Evolutionary conservation across 192 early-diverging fungal species (phyloP).

Genomic region (Coemansia sp.): DNA sequence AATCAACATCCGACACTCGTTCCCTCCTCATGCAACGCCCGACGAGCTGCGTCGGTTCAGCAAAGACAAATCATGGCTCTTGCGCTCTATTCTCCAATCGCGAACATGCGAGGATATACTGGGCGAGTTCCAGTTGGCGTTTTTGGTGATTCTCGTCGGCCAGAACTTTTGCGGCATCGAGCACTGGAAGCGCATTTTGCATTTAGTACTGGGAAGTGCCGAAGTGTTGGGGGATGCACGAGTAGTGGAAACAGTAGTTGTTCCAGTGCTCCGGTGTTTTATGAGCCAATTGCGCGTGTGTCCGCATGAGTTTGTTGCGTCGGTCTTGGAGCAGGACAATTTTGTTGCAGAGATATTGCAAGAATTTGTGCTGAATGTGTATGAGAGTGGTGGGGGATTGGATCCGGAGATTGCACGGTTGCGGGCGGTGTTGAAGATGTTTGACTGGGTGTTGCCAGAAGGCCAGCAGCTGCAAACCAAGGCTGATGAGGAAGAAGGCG

Average conservation of each 20-base stretch:
- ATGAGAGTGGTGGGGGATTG: slow-evolving; percentile 39
- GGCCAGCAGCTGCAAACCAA: slow-evolving; percentile 57
- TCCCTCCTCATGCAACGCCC: slow-evolving; percentile 67
- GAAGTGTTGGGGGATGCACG: slow-evolving; percentile 57
- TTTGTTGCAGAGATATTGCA: slow-evolving; percentile 36
- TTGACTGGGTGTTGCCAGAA: slow-evolving; percentile 64
- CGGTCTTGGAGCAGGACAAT: slow-evolving; percentile 39
- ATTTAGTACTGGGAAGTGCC: slow-evolving; percentile 63
- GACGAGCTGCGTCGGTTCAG: slow-evolving; percentile 74
- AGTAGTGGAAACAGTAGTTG: slow-evolving; percentile 11
- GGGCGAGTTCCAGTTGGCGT: slow-evolving; percentile 83
- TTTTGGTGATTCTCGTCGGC: slow-evolving; percentile 73
- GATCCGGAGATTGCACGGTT: slow-evolving; percentile 51
- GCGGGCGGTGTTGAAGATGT: slow-evolving; percentile 57
- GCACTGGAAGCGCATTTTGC: slow-evolving; percentile 83
- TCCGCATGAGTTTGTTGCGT: slow-evolving; percentile 32
- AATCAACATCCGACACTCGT: slow-evolving; percentile 82
- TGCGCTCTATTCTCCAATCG: slow-evolving; percentile 19
- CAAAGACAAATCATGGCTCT: slow-evolving; percentile 87
- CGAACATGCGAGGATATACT: slow-evolving; percentile 45
- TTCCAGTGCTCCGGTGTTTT: slow-evolving; percentile 57
- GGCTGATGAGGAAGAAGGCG: slow-evolving; percentile 61
- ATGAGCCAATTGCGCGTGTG: slow-evolving; percentile 12
- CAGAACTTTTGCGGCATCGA: slow-evolving; percentile 83
- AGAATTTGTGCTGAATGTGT: slow-evolving; percentile 42